These are phyloP conservation scores for Nakazawaea pomicola DNA, from an alignment of 805 yeast genomes.

Conservation along the genomic window DNA sequence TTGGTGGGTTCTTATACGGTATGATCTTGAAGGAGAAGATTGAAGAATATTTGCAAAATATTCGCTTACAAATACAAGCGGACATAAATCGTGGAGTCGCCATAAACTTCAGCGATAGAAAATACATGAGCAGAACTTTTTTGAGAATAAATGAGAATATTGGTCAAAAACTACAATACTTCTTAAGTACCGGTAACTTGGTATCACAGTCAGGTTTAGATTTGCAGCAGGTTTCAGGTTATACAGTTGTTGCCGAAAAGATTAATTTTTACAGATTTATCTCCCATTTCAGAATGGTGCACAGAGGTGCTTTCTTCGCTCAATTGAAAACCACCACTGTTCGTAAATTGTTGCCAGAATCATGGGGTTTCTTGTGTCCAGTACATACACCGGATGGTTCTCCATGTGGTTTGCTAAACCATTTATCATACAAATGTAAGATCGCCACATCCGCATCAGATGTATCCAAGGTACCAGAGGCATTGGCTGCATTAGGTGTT, in stretches of 20 bases:
- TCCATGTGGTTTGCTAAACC: constrained; percentile 97
- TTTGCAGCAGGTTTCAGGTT: constrained; percentile 96
- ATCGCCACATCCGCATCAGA: constrained; percentile 76
- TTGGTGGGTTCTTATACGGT: constrained; percentile 95
- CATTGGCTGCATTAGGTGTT: constrained; percentile 71
- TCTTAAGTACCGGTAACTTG: constrained; percentile 93
- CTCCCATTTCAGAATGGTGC: constrained; percentile 99
- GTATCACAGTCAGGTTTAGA: constrained; percentile 97
- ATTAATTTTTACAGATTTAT: constrained; percentile 95
- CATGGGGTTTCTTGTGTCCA: constrained; percentile 99
- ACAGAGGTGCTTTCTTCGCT: constrained; percentile 98
- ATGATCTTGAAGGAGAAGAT: constrained; percentile 95
- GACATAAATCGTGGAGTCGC: constrained; percentile 79
- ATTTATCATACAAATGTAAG: constrained; percentile 91
- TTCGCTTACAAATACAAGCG: constrained; percentile 67
- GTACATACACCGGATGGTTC: constrained; percentile 99
- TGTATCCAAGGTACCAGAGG: constrained; percentile 63
- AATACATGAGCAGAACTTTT: constrained; percentile 77
- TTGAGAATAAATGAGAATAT: constrained; percentile 83
- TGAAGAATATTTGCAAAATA: constrained; percentile 80
- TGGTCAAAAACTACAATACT: constrained; percentile 91
- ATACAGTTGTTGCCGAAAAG: constrained; percentile 97
- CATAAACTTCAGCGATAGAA: constrained; percentile 77
- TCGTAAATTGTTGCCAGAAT: constrained; percentile 91
- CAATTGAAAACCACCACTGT: constrained; percentile 97